Evolutionary conservation across 2,329 filamentous ascomycete species (phyloP).

Genomic region (Microsporum audouinii): DNA sequence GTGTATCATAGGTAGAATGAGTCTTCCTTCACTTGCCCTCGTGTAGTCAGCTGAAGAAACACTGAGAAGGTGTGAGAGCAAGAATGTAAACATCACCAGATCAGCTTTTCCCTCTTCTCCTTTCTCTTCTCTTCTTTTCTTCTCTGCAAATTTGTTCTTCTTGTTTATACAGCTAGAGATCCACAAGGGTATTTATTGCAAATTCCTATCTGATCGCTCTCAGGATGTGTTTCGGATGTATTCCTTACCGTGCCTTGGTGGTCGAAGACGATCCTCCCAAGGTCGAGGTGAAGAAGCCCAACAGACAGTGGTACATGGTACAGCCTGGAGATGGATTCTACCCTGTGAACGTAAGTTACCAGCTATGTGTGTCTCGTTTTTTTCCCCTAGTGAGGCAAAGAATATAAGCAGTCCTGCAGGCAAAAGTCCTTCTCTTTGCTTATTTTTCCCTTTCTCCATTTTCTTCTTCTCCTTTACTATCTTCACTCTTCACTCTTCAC

Average conservation of each 20-base stretch:
- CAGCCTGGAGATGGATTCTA: conserved; percentile 13
- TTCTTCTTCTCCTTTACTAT: background rate
- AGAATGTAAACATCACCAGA: background rate
- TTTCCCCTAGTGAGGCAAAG: background rate
- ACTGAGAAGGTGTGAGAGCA: background rate
- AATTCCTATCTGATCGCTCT: background rate
- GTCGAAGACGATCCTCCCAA: conserved; percentile 14
- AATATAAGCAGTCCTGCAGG: background rate
- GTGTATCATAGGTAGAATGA: background rate
- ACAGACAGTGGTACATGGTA: conserved; percentile 13
- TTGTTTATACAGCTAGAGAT: background rate
- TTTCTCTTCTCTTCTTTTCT: background rate
- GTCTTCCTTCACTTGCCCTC: background rate
- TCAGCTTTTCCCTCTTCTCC: background rate
- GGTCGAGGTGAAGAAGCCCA: conserved; percentile 7
- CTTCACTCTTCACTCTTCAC: background rate
- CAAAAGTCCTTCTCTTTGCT: background rate
- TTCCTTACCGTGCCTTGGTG: conserved; percentile 12
- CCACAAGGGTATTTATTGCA: background rate
- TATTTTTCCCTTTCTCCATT: background rate
- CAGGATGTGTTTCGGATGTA: conserved; percentile 14
- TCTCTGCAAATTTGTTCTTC: background rate
- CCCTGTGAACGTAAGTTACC: conserved; percentile 8
- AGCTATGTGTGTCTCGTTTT: background rate
- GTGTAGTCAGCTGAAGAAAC: background rate